Percentiles rank a stretch among this genome's conserved stretches.
phyloP scores from a whole-genome alignment of 257 asterid genomes.

The Solanum lycopersicoides region DNA sequence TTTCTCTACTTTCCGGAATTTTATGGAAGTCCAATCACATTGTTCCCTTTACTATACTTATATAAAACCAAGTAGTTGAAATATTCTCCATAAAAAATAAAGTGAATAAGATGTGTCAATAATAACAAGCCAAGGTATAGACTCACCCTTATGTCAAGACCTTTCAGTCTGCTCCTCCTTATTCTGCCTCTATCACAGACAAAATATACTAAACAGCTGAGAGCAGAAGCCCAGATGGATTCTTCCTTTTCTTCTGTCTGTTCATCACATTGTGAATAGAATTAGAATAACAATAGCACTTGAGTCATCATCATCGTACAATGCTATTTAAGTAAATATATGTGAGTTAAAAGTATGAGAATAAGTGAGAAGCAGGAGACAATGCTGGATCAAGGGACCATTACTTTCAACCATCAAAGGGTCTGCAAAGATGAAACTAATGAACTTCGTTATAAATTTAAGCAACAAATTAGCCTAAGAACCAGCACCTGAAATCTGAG shows the following conservation, averaged over 20 bases:
- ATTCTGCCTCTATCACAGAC: constrained; percentile 95
- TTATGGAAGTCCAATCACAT: background rate
- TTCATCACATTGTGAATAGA: background rate
- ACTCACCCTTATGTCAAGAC: constrained; percentile 97
- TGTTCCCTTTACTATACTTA: background rate
- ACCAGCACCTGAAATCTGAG: background rate
- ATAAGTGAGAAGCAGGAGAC: background rate
- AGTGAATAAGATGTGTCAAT: background rate
- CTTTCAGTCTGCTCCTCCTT: constrained; percentile 81
- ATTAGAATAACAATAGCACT: background rate
- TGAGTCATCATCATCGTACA: background rate
- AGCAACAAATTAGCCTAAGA: background rate
- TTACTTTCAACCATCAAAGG: background rate
- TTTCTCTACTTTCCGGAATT: background rate
- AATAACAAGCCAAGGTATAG: background rate
- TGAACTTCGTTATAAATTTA: background rate
- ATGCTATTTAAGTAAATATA: background rate
- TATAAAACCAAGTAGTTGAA: background rate
- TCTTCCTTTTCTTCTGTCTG: constrained; percentile 91
- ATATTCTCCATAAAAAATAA: background rate
- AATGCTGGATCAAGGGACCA: background rate
- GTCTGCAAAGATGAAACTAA: background rate
- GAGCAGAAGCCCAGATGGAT: constrained; percentile 95
- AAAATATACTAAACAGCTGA: constrained; percentile 88
- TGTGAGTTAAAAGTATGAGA: background rate